phyloP scores from a whole-genome alignment of 208 protist species.

The Leptomonas seymouri region DNA sequence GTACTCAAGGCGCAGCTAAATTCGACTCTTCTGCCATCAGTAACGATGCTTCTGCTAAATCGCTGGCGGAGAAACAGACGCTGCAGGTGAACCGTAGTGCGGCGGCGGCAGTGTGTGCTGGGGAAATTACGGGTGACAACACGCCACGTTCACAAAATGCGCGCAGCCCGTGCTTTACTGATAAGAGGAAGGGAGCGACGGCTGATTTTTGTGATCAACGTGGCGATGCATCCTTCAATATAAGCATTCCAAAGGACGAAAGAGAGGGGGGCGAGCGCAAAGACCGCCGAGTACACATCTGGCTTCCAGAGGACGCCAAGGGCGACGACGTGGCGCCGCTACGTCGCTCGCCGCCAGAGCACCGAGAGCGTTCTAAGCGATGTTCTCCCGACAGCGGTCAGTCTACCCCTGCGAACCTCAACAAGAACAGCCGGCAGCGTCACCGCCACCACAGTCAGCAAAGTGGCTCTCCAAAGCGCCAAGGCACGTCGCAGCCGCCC shows the following conservation, averaged over 20 bases:
- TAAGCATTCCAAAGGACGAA: background rate
- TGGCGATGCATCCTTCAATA: no score
- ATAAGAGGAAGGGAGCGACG: no score
- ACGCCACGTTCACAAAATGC: no score
- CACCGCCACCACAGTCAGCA: slow-evolving; percentile 12
- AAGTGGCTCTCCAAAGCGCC: slow-evolving; percentile 11
- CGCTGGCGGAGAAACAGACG: no score
- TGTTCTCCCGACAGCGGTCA: slow-evolving; percentile 1
- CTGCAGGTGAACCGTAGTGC: no score
- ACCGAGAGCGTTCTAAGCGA: background rate
- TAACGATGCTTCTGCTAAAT: background rate
- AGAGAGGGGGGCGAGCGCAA: background rate
- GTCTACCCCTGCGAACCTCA: background rate
- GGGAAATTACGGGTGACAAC: no score
- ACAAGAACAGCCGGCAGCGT: background rate
- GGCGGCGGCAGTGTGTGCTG: no score
- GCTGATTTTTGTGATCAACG: no score
- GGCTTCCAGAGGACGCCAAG: slow-evolving; percentile 17
- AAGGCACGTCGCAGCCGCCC: slow-evolving; percentile 7
- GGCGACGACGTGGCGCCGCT: background rate
- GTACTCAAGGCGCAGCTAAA: no score
- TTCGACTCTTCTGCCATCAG: background rate
- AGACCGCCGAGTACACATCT: slow-evolving; percentile 22
- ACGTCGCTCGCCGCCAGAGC: background rate
- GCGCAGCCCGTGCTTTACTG: no score